phyloP scores from a whole-genome alignment of 2,329 filamentous ascomycete genomes.

The Xylaria arbuscula region DNA sequence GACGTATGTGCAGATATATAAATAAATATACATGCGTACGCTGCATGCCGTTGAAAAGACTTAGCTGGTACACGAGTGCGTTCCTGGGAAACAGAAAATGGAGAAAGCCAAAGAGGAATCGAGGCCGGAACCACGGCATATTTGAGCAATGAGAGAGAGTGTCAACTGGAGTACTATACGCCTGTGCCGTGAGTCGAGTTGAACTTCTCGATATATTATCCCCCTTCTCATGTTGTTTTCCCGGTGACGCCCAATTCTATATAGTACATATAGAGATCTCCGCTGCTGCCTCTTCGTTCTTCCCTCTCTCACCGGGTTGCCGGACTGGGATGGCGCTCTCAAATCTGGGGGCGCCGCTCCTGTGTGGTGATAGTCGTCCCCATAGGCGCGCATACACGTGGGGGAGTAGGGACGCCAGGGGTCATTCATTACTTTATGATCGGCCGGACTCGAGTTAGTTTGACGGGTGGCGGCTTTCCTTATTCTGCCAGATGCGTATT shows the following conservation, averaged over 20 bases:
- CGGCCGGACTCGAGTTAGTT: background rate
- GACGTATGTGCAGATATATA: background rate
- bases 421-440: background rate
- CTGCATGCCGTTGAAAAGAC: slow-evolving; percentile 7
- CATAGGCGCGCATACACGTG: slow-evolving; percentile 29
- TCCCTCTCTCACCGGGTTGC: slow-evolving; percentile 6
- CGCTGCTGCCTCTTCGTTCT: background rate
- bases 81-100: background rate
- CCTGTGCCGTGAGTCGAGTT: background rate
- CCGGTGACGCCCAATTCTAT: background rate
- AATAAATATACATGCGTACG: background rate
- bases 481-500: slow-evolving; percentile 26
- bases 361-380: slow-evolving; percentile 16
- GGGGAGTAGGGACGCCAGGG: slow-evolving; percentile 22
- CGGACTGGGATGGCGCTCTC: background rate
- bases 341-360: slow-evolving; percentile 11
- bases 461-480: slow-evolving; percentile 13
- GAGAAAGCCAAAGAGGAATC: background rate
- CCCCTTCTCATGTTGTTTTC: background rate
- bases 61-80: background rate
- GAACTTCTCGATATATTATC: background rate
- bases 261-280: background rate
- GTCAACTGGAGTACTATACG: background rate
- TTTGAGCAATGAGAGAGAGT: background rate
- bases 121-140: background rate